Evolutionary conservation across 2,329 filamentous ascomycete species (phyloP).

Genomic region (Sarocladiaceae sp.): DNA sequence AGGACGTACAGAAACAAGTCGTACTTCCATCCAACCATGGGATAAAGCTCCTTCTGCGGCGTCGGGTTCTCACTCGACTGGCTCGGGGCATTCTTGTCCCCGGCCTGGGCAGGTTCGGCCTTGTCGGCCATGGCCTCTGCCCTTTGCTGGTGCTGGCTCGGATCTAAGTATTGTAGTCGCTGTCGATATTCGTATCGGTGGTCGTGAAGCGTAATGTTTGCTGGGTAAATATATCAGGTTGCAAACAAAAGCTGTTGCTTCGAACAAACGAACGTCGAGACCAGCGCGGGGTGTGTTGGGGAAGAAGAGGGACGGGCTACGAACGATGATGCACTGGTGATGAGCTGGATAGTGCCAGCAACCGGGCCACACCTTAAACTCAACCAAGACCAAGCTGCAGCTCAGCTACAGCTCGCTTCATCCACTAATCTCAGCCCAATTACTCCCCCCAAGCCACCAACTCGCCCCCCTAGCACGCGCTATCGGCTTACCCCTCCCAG

Average conservation of each 20-base stretch:
- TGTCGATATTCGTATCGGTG: neutral
- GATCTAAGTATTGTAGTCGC: too few relatives aligned
- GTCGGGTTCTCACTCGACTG: constrained; percentile 11
- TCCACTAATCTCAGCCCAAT: constrained; percentile 1
- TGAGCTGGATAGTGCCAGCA: neutral
- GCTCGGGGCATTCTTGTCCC: neutral
- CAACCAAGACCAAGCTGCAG: too few relatives aligned
- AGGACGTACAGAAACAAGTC: constrained; percentile 74
- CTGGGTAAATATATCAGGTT: neutral
- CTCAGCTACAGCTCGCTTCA: neutral
- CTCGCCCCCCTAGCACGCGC: too few relatives aligned
- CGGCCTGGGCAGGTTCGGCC: too few relatives aligned
- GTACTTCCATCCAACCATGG: constrained; percentile 71
- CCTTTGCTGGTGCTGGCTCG: neutral
- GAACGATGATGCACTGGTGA: constrained; percentile 1
- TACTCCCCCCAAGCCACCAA: neutral
- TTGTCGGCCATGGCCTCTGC: constrained; percentile 8
- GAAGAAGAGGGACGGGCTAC: neutral
- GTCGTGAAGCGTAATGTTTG: neutral
- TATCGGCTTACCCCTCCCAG: neutral
- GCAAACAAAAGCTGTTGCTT: too few relatives aligned
- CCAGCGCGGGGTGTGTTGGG: constrained; percentile 3
- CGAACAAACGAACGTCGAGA: neutral
- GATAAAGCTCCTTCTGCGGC: constrained; percentile 52
- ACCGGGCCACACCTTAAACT: too few relatives aligned